Conservation (phyloP, 2,329 filamentous ascomycete species). For the Fusarium sp. region DNA sequence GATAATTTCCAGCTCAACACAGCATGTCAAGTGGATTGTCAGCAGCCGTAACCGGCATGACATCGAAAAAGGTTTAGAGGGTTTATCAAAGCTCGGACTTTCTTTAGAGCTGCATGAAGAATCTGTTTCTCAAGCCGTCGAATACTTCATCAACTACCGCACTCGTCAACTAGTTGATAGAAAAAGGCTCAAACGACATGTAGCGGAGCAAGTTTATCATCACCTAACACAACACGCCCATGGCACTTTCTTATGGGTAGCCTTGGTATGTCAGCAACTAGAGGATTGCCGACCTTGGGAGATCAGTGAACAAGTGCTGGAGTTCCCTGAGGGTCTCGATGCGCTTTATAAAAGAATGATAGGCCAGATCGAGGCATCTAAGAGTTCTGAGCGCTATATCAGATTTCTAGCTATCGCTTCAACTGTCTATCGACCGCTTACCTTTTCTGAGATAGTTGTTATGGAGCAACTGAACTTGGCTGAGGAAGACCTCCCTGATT, state of each 20-base stretch:
- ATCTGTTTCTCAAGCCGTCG: not conserved
- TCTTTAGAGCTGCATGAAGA: not conserved
- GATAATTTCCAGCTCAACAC: not conserved
- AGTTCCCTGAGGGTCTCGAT: no score
- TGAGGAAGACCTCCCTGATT: no score
- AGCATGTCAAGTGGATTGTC: not conserved
- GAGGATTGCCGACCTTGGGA: no score
- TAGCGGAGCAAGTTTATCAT: not conserved
- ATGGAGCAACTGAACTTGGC: no score
- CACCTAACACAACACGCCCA: not conserved
- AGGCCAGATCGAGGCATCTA: no score
- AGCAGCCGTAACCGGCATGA: not conserved
- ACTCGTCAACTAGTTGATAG: not conserved
- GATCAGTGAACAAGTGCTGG: no score
- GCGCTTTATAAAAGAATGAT: no score
- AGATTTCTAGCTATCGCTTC: no score
- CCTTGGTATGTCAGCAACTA: not conserved
- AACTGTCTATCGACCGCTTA: no score
- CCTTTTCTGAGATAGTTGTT: no score
- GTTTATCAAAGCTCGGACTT: not conserved
- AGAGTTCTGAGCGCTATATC: no score
- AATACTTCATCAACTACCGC: not conserved
- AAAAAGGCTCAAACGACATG: not conserved
- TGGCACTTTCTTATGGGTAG: not conserved
- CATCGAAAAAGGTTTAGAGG: fast-evolving